Evolutionary conservation across 2,329 filamentous ascomycete genomes (phyloP).

Genomic region (Colletotrichum sp.): DNA sequence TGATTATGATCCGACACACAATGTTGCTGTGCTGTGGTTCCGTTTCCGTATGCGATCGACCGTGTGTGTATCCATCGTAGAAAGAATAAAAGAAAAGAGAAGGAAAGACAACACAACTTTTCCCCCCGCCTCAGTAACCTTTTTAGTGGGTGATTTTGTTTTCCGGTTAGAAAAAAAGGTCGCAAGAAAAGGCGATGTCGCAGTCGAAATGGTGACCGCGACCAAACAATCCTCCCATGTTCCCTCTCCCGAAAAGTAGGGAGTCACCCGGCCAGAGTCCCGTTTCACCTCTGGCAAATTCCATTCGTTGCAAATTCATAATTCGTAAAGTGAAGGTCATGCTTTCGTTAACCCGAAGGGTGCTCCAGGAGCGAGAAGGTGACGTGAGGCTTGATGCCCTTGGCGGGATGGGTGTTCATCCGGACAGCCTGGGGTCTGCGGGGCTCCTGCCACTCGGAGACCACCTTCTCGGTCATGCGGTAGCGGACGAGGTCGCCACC

Average conservation of each 20-base stretch:
- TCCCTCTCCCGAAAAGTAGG: neutral
- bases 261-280: constrained; percentile 20
- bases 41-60: constrained; percentile 3
- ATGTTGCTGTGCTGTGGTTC: constrained; percentile 8
- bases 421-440: constrained; percentile 18
- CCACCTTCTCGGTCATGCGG: constrained; percentile 33
- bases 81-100: neutral
- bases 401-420: constrained; percentile 16
- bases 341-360: neutral
- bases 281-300: constrained; percentile 22
- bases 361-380: constrained; percentile 15
- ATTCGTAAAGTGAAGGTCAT: constrained; percentile 13
- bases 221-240: neutral
- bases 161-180: neutral
- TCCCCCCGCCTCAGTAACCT: neutral
- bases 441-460: constrained; percentile 19
- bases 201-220: neutral
- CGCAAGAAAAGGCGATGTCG: neutral
- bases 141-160: constrained; percentile 17
- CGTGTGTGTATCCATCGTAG: neutral
- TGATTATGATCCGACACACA: constrained; percentile 7
- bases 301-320: constrained; percentile 15
- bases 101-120: constrained; percentile 2
- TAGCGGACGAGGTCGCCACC: constrained; percentile 51
- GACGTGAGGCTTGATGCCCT: constrained; percentile 18